A percentile compares a stretch with the other conserved stretches of the same genome.
Conservation (phyloP, 331 rosid species). For the Prunus yedoensis region DNA sequence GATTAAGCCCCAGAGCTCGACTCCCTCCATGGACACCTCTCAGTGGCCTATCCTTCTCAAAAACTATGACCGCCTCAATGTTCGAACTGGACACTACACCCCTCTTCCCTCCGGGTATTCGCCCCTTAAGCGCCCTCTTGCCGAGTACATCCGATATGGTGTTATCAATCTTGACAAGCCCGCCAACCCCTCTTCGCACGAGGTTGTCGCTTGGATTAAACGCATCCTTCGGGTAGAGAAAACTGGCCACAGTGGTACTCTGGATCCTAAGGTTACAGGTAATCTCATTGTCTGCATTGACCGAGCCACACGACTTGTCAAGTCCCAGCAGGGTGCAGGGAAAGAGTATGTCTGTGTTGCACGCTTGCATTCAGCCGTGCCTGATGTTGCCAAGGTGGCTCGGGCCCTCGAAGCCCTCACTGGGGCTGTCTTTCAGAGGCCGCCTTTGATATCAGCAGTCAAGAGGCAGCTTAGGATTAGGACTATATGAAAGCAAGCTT, state of each 20-base stretch:
- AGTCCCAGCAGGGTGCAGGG: constrained; percentile 95
- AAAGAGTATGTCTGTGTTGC: constrained; percentile 91
- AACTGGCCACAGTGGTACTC: constrained; percentile 91
- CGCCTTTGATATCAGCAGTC: constrained; percentile 85
- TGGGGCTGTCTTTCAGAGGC: constrained; percentile 92
- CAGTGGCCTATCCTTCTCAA: constrained; percentile 85
- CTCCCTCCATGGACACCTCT: constrained; percentile 73
- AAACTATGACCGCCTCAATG: constrained; percentile 89
- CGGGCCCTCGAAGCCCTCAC: constrained; percentile 84
- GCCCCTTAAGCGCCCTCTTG: constrained; percentile 76
- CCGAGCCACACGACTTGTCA: constrained; percentile 84
- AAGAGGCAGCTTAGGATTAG: constrained; percentile 92
- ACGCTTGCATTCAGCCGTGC: constrained; percentile 71
- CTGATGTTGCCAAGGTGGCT: constrained; percentile 66
- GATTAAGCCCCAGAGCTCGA: constrained; percentile 70
- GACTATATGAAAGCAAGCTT: constrained; percentile 89
- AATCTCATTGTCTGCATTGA: constrained; percentile 89
- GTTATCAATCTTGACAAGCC: constrained; percentile 85
- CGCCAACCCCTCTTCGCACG: constrained; percentile 89
- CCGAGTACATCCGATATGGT: constrained; percentile 74
- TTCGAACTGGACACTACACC: constrained; percentile 89
- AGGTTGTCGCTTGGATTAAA: constrained; percentile 95
- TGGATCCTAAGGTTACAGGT: constrained; percentile 92
- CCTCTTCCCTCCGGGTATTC: constrained; percentile 83
- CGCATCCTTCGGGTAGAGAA: constrained; percentile 79